phyloP scores from a whole-genome alignment of 2,329 filamentous ascomycete species.

The Diaporthe sp. region DNA sequence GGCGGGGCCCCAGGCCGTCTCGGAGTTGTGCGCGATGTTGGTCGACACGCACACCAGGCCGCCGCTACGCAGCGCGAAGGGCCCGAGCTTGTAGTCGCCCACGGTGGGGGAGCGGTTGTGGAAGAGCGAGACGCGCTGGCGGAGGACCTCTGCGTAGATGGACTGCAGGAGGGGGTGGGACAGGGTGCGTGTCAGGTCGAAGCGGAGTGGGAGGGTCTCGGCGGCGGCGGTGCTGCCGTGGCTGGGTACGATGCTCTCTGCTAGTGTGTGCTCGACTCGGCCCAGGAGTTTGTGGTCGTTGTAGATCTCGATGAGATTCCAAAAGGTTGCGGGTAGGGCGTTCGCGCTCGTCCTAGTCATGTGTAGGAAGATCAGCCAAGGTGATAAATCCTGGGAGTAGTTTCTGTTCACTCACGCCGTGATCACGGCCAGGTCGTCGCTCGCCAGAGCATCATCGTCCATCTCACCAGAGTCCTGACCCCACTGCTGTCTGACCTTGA shows the following conservation, averaged over 20 bases:
- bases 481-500: constrained; percentile 9
- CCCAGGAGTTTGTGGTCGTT: background rate
- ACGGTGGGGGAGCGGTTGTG: background rate
- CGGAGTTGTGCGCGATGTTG: background rate
- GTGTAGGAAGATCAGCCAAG: background rate
- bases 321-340: background rate
- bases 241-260: background rate
- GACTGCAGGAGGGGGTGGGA: constrained; percentile 8
- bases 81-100: background rate
- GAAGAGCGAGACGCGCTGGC: background rate
- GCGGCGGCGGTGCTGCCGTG: background rate
- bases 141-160: constrained; percentile 11
- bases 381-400: background rate
- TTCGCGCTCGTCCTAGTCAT: background rate
- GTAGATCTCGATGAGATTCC: background rate
- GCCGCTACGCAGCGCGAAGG: background rate
- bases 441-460: constrained; percentile 2
- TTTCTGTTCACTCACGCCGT: background rate
- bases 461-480: background rate
- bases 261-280: background rate
- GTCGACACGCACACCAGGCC: background rate
- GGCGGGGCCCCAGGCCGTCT: background rate
- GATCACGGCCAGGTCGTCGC: background rate
- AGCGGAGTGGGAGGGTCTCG: background rate
- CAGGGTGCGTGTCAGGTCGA: background rate